These are phyloP conservation scores for Cyamopsis tetragonoloba DNA, from an alignment of 306 rosid species.

Conservation along the genomic window DNA sequence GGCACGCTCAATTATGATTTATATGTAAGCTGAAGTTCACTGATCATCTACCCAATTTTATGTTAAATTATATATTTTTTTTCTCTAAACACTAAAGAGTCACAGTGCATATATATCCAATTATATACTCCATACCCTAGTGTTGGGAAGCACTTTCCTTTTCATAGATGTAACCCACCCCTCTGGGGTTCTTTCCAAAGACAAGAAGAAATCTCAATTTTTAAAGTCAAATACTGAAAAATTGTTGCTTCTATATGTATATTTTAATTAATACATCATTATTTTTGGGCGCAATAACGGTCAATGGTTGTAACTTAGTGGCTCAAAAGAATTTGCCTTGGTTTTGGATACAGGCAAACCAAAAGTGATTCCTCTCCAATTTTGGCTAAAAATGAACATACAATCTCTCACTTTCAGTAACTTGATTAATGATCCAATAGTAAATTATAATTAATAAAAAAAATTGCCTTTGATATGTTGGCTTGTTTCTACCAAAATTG, in stretches of 20 bases:
- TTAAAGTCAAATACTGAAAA: neutral
- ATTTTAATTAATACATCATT: neutral
- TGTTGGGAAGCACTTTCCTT: neutral
- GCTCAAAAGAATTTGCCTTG: neutral
- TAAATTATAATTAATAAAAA: too few relatives aligned
- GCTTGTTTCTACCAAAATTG: too few relatives aligned
- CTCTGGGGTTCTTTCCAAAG: neutral
- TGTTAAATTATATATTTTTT: too few relatives aligned
- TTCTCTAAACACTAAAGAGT: too few relatives aligned
- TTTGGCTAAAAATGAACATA: too few relatives aligned
- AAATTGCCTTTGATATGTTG: too few relatives aligned
- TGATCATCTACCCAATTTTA: neutral
- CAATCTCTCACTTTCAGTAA: too few relatives aligned
- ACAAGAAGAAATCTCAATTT: neutral
- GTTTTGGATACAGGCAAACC: neutral
- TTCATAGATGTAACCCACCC: neutral
- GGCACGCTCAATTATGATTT: neutral
- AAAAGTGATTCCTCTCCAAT: too few relatives aligned
- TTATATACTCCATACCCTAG: too few relatives aligned
- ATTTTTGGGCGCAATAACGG: neutral
- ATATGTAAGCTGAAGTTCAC: conserved; percentile 1
- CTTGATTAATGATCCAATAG: too few relatives aligned
- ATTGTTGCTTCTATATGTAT: neutral
- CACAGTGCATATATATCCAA: too few relatives aligned
- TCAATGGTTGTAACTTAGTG: neutral